phyloP scores from a whole-genome alignment of 1,284 basidiomycete species.

The Ustilago bromivora region DNA sequence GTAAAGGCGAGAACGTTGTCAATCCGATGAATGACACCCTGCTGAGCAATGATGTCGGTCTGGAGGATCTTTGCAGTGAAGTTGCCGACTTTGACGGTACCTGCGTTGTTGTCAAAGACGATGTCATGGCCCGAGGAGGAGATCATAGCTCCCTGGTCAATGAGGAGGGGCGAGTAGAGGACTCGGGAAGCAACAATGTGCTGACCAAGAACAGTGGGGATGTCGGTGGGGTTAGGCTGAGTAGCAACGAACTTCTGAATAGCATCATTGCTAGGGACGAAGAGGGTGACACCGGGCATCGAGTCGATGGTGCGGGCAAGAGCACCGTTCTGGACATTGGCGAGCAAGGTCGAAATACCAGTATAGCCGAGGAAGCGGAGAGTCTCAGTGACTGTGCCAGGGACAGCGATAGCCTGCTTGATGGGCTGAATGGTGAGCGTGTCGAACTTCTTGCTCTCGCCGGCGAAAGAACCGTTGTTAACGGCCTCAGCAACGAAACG shows the following conservation, averaged over 20 bases:
- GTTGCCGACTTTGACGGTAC: constrained; percentile 52
- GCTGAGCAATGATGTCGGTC: constrained; percentile 53
- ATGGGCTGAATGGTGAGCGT: constrained; percentile 54
- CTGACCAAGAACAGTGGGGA: constrained; percentile 48
- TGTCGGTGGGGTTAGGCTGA: constrained; percentile 28
- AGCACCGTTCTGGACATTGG: constrained; percentile 34
- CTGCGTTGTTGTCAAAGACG: constrained; percentile 42
- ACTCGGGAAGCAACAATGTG: constrained; percentile 55
- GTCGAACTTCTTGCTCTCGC: constrained; percentile 25
- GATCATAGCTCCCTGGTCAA: constrained; percentile 53
- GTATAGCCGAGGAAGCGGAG: constrained; percentile 39
- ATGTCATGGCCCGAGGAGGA: constrained; percentile 56
- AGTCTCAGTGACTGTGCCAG: constrained; percentile 49
- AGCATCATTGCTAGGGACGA: constrained; percentile 55
- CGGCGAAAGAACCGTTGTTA: constrained; percentile 46
- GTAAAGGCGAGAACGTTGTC: constrained; percentile 55
- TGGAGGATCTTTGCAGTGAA: constrained; percentile 53
- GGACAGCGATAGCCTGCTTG: constrained; percentile 49
- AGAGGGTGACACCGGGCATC: constrained; percentile 54
- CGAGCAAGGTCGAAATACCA: constrained; percentile 28
- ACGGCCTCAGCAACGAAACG: constrained; percentile 46
- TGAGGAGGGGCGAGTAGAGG: constrained; percentile 54
- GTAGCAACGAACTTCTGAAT: constrained; percentile 33
- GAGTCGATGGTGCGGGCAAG: constrained; percentile 39
- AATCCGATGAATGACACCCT: constrained; percentile 57